These are phyloP conservation scores for Plasmodium malariae DNA, from an alignment of 169 alveolate genomes.

Conservation along the genomic window DNA sequence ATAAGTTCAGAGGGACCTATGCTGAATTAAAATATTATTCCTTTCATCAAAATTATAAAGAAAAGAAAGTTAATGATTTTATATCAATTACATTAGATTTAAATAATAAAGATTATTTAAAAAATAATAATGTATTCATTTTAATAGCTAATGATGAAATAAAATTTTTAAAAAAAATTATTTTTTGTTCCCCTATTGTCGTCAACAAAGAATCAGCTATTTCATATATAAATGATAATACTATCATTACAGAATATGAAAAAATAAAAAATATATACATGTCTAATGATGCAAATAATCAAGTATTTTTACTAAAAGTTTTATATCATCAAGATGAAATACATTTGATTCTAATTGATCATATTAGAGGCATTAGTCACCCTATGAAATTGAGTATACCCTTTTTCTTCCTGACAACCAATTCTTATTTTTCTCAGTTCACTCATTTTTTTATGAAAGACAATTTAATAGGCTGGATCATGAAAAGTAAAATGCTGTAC, in stretches of 20 bases:
- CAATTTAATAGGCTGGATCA: slow-evolving; percentile 70
- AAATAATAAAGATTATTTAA: slow-evolving; percentile 44
- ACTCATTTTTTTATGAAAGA: slow-evolving; percentile 66
- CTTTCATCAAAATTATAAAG: slow-evolving; percentile 19
- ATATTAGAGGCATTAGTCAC: slow-evolving; percentile 38
- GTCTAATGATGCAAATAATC: slow-evolving; percentile 17
- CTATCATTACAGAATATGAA: slow-evolving; percentile 24
- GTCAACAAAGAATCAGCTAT: neutral
- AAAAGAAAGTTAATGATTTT: slow-evolving; percentile 33
- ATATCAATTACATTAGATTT: slow-evolving; percentile 39
- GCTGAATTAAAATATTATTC: slow-evolving; percentile 21
- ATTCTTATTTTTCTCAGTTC: slow-evolving; percentile 34
- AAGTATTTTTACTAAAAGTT: slow-evolving; percentile 50
- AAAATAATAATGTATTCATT: slow-evolving; percentile 41
- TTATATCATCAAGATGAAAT: slow-evolving; percentile 29
- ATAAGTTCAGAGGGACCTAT: slow-evolving; percentile 58
- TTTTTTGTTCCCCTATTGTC: slow-evolving; percentile 20
- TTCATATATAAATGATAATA: slow-evolving; percentile 15
- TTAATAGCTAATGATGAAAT: slow-evolving; percentile 59
- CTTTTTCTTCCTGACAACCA: slow-evolving; percentile 38
- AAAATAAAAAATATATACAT: slow-evolving; percentile 33
- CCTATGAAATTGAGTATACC: slow-evolving; percentile 69
- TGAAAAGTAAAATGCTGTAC: slow-evolving; percentile 15
- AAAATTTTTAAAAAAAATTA: slow-evolving; percentile 14
- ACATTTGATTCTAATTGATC: slow-evolving; percentile 37